phyloP scores from a whole-genome alignment of 805 yeast genomes.

The Suhomyces prunicola region DNA sequence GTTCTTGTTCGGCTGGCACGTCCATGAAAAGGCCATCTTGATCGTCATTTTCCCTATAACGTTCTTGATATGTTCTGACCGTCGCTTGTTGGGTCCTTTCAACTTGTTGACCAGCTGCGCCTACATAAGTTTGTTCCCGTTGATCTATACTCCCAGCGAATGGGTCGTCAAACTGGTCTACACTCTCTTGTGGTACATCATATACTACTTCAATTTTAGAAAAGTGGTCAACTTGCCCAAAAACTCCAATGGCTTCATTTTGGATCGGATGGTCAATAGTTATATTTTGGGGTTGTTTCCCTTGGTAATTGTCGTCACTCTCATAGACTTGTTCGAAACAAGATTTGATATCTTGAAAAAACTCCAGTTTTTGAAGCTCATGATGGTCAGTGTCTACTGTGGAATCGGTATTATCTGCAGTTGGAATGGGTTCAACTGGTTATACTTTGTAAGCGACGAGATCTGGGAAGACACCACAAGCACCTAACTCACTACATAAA shows the following conservation, averaged over 20 bases:
- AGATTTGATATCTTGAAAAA: slow-evolving; percentile 52
- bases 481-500: not conserved
- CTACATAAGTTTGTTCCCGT: slow-evolving; percentile 83
- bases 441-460: slow-evolving; percentile 78
- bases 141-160: slow-evolving; percentile 76
- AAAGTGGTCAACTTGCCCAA: slow-evolving; percentile 64
- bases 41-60: slow-evolving; percentile 84
- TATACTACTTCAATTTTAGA: slow-evolving; percentile 68
- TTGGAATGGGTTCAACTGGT: slow-evolving; percentile 88
- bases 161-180: slow-evolving; percentile 72
- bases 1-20: slow-evolving; percentile 97
- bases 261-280: slow-evolving; percentile 66
- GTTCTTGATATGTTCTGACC: slow-evolving; percentile 67
- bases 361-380: slow-evolving; percentile 72
- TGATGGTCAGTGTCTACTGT: slow-evolving; percentile 84
- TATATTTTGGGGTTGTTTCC: slow-evolving; percentile 69
- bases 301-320: slow-evolving; percentile 45
- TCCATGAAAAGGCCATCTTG: slow-evolving; percentile 96
- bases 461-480: slow-evolving; percentile 45
- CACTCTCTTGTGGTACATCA: slow-evolving; percentile 82
- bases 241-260: slow-evolving; percentile 29
- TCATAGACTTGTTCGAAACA: slow-evolving; percentile 54
- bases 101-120: slow-evolving; percentile 75
- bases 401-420: slow-evolving; percentile 78
- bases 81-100: slow-evolving; percentile 68